Conservation (phyloP, 306 rosid genomes). For the Sesbania bispinosa region DNA sequence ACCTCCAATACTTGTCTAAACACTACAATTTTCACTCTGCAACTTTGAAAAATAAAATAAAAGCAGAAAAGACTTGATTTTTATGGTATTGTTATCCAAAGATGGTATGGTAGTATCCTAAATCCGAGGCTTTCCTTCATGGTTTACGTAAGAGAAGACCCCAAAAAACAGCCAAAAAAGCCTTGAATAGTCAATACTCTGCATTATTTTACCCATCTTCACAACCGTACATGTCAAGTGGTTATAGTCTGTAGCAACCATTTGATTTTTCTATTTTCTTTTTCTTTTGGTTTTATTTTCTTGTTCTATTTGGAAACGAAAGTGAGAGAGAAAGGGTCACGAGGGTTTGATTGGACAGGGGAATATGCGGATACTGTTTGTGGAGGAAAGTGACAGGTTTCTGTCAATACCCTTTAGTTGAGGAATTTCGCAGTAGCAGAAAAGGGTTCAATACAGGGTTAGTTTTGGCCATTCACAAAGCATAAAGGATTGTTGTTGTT, state of each 20-base stretch:
- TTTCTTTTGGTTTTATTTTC: no score
- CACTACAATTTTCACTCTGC: background rate
- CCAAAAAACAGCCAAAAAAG: constrained; percentile 61
- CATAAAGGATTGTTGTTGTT: background rate
- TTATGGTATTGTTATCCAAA: background rate
- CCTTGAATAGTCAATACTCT: constrained; percentile 50
- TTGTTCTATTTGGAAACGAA: constrained; percentile 33
- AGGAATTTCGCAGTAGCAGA: background rate
- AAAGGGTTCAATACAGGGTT: constrained; percentile 1
- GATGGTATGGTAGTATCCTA: constrained; percentile 21
- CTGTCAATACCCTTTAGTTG: background rate
- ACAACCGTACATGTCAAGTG: constrained; percentile 35
- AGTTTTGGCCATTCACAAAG: constrained; percentile 26
- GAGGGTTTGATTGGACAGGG: constrained; percentile 11
- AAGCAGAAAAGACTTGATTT: background rate
- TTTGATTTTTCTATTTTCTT: no score
- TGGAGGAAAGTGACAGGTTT: constrained; percentile 10
- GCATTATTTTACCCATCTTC: constrained; percentile 54
- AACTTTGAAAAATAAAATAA: background rate
- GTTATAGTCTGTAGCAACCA: constrained; percentile 43
- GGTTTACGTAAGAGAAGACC: constrained; percentile 54
- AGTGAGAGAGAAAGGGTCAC: background rate
- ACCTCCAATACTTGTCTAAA: background rate
- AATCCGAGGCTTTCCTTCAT: constrained; percentile 71
- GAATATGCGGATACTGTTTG: constrained; percentile 29